Evolutionary conservation across 2,329 filamentous ascomycete genomes (phyloP), one percentile per base, ranked within the genome.

Genomic region (Didymella segeticola): DNA sequence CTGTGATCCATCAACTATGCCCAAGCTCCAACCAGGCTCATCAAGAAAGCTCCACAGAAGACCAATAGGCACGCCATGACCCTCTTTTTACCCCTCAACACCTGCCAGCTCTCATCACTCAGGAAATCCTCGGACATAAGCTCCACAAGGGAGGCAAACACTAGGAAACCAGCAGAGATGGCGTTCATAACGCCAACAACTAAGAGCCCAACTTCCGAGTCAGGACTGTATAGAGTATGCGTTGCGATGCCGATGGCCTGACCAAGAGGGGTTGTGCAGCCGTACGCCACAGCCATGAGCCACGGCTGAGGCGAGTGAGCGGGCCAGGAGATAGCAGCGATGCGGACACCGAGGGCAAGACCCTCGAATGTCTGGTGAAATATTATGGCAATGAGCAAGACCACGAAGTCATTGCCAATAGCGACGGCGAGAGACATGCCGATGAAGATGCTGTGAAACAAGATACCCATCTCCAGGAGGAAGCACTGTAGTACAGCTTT

Each of bases 181-280:
- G 90, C 90, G 67, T 96, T 96, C 82, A 93, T 95, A 69, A 93
- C 85, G 7, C 91, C 91, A 5, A 96, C 91, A 77, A 93, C 88
- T 22, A 96, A 77, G 41, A 96, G 76, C 0, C 91, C 91, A 0
- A 86, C 84, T 68, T 90, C 83, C 64, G 88, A 91, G 64, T 85
- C 82, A 1, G 91, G 91, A 61, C 92, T 90, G 74, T 96, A 96
- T 59, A 95, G 77, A 29, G 86, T 86, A 73, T 95, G 90, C 17
- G 93, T 82, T 4, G 89, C 77, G 10, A 96, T 79, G 0, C 91
- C 91, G 49, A 96, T 89, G 1, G 90, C 90, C 70, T 96, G 91
- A 8, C 91, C 91, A 15, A 95, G 79, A 0, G 91, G 91, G 0
- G 91, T 96, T 22, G 63, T 67, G 39, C 29, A 47, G 17, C 89